Evolutionary conservation across 148 eudicot species (phyloP), one percentile per base, ranked within the genome.

Genomic region (Limonium bicolor): DNA sequence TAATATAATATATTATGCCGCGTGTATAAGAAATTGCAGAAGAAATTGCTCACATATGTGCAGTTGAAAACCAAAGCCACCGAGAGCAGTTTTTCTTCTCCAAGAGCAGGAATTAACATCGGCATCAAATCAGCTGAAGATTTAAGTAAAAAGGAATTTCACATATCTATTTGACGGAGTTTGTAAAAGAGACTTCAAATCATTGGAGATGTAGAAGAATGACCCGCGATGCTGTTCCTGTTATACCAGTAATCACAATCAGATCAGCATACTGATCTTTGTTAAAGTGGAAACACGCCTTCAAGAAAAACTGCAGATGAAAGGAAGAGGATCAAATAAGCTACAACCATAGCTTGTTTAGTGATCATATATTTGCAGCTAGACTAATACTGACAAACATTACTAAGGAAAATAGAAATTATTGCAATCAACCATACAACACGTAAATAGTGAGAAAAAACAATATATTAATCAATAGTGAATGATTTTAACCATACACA

Each of bases 81-180:
- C 4, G 60, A 61, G 19, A 61, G 60, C 60, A 61, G 18, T 44
- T 41, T 61, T 37, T 47, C 60, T 39, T 61, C 66, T 31, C 60
- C 66, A 46, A 61, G 3, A 54, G 27, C 23, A 32, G 59, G 54
- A 27, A 54, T 49, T 22, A 54, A 33, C 17, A 54, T 20, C 38
- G 66, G 66, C 66, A 61, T 61, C 7, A 61, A 29, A 61, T 54
- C 42, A 61, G 29, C 66, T 61, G 66, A 19, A 33, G 19, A 29
- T 16, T 48, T 16, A 19, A n/a, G n/a, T n/a, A n/a, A n/a, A n/a
- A n/a, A n/a, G n/a, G n/a, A n/a, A n/a, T n/a, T n/a, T n/a, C n/a
- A n/a, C n/a, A n/a, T n/a, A n/a, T n/a, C n/a, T n/a, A n/a, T n/a
- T n/a, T n/a, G n/a, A n/a, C n/a, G n/a, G n/a, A n/a, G n/a, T n/a